Evolutionary conservation across 2,329 filamentous ascomycete species (phyloP).

Genomic region (Cercospora beticola): DNA sequence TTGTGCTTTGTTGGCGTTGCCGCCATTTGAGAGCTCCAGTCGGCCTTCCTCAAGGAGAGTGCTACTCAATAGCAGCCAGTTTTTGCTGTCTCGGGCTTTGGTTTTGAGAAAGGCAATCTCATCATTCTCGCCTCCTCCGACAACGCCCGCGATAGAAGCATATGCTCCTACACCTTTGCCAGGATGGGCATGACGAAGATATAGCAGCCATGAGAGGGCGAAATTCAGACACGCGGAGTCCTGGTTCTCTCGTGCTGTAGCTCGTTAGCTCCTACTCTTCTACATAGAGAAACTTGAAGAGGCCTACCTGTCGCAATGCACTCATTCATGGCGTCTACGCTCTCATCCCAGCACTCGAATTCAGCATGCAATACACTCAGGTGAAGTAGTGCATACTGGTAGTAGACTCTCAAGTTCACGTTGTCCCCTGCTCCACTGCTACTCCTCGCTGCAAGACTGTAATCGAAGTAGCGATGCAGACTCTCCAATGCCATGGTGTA

Average conservation of each 20-base stretch:
- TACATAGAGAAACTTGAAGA: background rate
- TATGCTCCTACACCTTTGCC: conserved; percentile 36
- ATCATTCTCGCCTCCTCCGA: conserved; percentile 61
- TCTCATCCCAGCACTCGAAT: conserved; percentile 87
- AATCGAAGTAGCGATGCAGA: conserved; percentile 94
- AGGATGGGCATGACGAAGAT: conserved; percentile 86
- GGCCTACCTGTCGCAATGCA: conserved; percentile 71
- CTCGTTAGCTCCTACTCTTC: conserved; percentile 8
- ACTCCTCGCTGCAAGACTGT: conserved; percentile 55
- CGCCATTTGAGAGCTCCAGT: conserved; percentile 62
- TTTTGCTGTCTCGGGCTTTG: conserved; percentile 81
- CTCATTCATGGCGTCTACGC: conserved; percentile 90
- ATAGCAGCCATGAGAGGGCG: conserved; percentile 91
- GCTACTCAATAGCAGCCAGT: conserved; percentile 81
- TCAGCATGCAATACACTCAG: conserved; percentile 91
- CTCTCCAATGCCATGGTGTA: conserved; percentile 87
- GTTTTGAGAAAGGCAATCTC: conserved; percentile 78
- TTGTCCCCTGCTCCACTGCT: conserved; percentile 11
- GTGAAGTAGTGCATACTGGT: conserved; percentile 93
- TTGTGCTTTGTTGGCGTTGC: conserved; percentile 54
- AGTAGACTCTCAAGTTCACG: conserved; percentile 57
- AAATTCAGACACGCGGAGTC: conserved; percentile 94
- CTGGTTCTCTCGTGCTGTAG: conserved; percentile 77
- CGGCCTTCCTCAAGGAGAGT: conserved; percentile 85
- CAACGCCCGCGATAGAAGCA: conserved; percentile 28